Evolutionary conservation across 768 basidiomycete genomes (phyloP).

Genomic region (Podaxis sp.): DNA sequence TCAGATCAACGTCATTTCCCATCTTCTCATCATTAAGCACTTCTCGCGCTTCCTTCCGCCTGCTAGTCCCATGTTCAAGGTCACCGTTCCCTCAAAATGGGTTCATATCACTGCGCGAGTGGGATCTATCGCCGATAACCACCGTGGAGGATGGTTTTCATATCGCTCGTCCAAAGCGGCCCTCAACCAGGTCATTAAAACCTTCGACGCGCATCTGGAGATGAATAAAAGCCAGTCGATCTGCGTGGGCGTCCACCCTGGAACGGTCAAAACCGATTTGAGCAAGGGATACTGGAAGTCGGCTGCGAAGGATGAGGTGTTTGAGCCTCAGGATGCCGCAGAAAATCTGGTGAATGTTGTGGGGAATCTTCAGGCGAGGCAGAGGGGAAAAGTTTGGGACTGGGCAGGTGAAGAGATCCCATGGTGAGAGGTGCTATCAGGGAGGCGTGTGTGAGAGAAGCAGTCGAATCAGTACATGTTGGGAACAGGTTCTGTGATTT

Average conservation of each 20-base stretch:
- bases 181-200: slow-evolving; percentile 62
- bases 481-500: background rate
- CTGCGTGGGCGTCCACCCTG: slow-evolving; percentile 57
- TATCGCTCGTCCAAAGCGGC: slow-evolving; percentile 64
- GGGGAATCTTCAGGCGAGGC: slow-evolving; percentile 33
- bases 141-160: slow-evolving; percentile 60
- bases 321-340: slow-evolving; percentile 53
- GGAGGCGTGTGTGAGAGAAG: background rate
- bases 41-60: slow-evolving; percentile 58
- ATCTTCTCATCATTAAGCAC: slow-evolving; percentile 61
- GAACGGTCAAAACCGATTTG: slow-evolving; percentile 59
- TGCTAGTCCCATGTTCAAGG: slow-evolving; percentile 18
- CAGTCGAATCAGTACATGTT: background rate
- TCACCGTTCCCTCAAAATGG: slow-evolving; percentile 47
- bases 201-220: slow-evolving; percentile 55
- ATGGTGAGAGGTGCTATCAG: slow-evolving; percentile 25
- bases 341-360: slow-evolving; percentile 47
- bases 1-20: slow-evolving; percentile 59
- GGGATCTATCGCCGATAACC: slow-evolving; percentile 59
- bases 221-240: slow-evolving; percentile 48
- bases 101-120: slow-evolving; percentile 60
- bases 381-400: slow-evolving; percentile 57
- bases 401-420: slow-evolving; percentile 53
- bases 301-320: slow-evolving; percentile 35
- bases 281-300: slow-evolving; percentile 54